Evolutionary conservation across 805 yeast species (phyloP), one percentile per base, ranked within the genome.

Genomic region (Saccharomycopsis synnaedendra): DNA sequence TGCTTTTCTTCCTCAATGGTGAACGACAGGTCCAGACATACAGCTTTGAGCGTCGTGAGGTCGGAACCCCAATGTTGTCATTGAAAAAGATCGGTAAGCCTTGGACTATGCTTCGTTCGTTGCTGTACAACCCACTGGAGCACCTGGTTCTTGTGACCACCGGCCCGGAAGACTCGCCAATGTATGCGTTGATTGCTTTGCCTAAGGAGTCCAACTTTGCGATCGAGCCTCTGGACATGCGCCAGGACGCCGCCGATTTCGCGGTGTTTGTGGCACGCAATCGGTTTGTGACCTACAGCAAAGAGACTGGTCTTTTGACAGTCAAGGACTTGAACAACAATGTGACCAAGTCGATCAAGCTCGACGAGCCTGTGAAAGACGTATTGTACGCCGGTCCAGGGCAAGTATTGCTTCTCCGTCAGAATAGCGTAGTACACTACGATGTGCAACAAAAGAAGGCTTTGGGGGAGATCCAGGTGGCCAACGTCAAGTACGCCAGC

Each of bases 241-340:
- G 83, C 51, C 79, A 77, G 58, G 97, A 96, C 45, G 77, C 78
- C 47, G 96, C 93, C 37, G 78, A 77, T 58, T 79, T 78, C 64
- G 98, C 97, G 10, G 72, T 83, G 52, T 93, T 93, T 64, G 87
- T 94, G 57, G 88, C 97, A 9, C 83, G 98, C 64, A 93, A 93
- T 68, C 75, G 98, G 66, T 93, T 87, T 65, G 94, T 85, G 48
- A 85, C 85, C 33, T 85, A 83, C 62, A 69, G 76, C 48, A 82
- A 79, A 60, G 58, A 77, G 8, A 61, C 78, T 10, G 79, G 79
- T 57, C 67, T 76, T n/a, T 72, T 93, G 56, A 85, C 84, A 56
- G 82, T 93, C 46, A 83, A 84, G 64, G 96, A 89, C 62, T 71
- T 89, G 61, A 79, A 75, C 56, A 86, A 89, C 65, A 71, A 83